These are phyloP conservation scores for Zasmidium citrigriseum DNA, from an alignment of 2,329 filamentous ascomycete genomes.

Conservation along the genomic window DNA sequence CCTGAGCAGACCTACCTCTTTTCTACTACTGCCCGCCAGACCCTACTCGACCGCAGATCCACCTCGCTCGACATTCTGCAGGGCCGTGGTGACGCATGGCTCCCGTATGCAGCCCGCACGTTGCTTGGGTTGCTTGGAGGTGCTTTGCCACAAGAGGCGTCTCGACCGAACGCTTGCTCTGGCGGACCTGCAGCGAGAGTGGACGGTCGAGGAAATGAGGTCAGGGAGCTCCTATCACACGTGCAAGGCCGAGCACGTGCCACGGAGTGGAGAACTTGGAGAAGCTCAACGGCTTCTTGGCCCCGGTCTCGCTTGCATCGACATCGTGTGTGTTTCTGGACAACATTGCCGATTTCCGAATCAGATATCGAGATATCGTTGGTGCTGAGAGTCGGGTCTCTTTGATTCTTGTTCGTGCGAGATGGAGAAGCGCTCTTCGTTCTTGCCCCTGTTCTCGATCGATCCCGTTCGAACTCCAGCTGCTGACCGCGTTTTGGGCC, in stretches of 20 bases:
- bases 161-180: not conserved
- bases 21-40: too few relatives aligned
- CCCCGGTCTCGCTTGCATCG: not conserved
- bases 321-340: too few relatives aligned
- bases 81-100: slow-evolving; percentile 1
- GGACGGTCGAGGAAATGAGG: not conserved
- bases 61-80: not conserved
- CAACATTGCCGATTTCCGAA: not conserved
- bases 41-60: not conserved
- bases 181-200: not conserved
- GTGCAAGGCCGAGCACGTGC: not conserved
- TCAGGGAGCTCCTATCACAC: not conserved
- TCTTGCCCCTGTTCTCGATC: not conserved
- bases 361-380: not conserved
- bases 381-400: not conserved
- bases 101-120: not conserved
- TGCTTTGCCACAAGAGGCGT: not conserved
- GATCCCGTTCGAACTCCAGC: slow-evolving; percentile 1
- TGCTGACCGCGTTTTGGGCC: slow-evolving; percentile 19
- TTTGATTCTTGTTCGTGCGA: not conserved
- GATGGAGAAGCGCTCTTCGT: not conserved
- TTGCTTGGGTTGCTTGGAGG: not conserved
- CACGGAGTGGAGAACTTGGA: not conserved
- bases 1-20: slow-evolving; percentile 1
- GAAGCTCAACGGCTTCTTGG: slow-evolving; percentile 1